Evolutionary conservation across 2,329 filamentous ascomycete species (phyloP).

Genomic region (Orbilia ellipsospora): DNA sequence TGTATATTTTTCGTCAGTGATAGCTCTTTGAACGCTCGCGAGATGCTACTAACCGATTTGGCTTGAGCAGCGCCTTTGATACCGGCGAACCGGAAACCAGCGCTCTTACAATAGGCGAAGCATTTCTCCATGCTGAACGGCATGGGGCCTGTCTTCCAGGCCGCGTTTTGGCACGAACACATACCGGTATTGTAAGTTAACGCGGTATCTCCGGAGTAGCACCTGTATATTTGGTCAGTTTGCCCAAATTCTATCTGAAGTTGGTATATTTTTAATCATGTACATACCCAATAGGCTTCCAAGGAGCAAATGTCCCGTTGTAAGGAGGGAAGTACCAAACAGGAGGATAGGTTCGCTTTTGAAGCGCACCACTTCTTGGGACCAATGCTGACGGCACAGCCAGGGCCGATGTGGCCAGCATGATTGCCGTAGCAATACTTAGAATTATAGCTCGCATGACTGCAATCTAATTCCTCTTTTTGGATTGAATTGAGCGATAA

Average conservation of each 20-base stretch:
- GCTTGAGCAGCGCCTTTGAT: conserved; percentile 13
- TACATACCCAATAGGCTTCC: conserved; percentile 3
- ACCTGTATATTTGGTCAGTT: conserved; percentile 5
- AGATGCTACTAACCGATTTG: conserved; percentile 2
- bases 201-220: conserved; percentile 9
- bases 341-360: conserved; percentile 4
- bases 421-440: conserved; percentile 10
- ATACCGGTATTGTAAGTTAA: conserved; percentile 17
- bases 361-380: not conserved
- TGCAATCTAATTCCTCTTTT: not conserved
- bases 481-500: no score
- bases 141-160: conserved; percentile 3
- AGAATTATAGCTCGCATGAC: conserved; percentile 2
- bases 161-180: conserved; percentile 16
- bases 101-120: conserved; percentile 20
- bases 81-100: conserved; percentile 32
- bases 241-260: not conserved
- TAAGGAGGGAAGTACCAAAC: conserved; percentile 12
- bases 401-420: conserved; percentile 8
- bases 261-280: not conserved
- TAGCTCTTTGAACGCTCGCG: not conserved
- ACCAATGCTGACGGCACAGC: conserved; percentile 6
- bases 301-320: conserved; percentile 2
- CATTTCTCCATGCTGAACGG: conserved; percentile 23
- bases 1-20: no score